Evolutionary conservation across 495 filamentous ascomycete genomes (phyloP).

Genomic region (Monascus purpureus): DNA sequence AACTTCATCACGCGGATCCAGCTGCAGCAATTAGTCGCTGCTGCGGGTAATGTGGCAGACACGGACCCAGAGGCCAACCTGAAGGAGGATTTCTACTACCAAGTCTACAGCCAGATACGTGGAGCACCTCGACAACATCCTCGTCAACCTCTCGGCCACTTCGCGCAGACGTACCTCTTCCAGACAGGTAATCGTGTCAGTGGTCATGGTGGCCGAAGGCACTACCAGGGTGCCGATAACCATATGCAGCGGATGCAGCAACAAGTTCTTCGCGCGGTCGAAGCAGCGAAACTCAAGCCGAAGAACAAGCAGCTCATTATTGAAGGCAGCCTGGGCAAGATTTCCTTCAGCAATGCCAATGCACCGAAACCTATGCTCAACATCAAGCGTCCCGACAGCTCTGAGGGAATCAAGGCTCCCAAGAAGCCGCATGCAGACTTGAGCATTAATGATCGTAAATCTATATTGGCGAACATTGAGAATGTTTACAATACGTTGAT

Average conservation of each 20-base stretch:
- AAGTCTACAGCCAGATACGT: constrained; percentile 87
- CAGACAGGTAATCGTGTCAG: constrained; percentile 74
- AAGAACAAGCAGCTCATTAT: constrained; percentile 98
- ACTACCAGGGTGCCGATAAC: constrained; percentile 71
- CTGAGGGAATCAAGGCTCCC: constrained; percentile 31
- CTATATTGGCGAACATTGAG: constrained; percentile 72
- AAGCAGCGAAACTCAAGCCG: constrained; percentile 89
- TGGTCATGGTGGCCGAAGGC: constrained; percentile 44
- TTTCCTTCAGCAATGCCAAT: constrained; percentile 96
- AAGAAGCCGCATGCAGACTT: constrained; percentile 32
- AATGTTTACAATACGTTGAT: constrained; percentile 74
- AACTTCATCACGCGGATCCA: constrained; percentile 98
- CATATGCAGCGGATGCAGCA: constrained; percentile 99
- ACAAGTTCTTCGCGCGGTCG: constrained; percentile 92
- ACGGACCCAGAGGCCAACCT: constrained; percentile 64
- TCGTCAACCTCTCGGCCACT: constrained; percentile 81
- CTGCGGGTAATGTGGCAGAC: constrained; percentile 74
- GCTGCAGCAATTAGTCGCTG: constrained; percentile 85
- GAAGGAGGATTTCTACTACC: constrained; percentile 95
- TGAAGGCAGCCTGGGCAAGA: constrained; percentile 96
- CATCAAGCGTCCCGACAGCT: constrained; percentile 76
- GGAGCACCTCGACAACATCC: constrained; percentile 76
- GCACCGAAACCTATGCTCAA: constrained; percentile 89
- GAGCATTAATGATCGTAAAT: constrained; percentile 61
- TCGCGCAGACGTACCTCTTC: constrained; percentile 95